Percentiles rank a stretch among this genome's conserved stretches.
These are phyloP conservation scores for Cerrena zonata DNA, from an alignment of 1,284 basidiomycete species.

Conservation along the genomic window DNA sequence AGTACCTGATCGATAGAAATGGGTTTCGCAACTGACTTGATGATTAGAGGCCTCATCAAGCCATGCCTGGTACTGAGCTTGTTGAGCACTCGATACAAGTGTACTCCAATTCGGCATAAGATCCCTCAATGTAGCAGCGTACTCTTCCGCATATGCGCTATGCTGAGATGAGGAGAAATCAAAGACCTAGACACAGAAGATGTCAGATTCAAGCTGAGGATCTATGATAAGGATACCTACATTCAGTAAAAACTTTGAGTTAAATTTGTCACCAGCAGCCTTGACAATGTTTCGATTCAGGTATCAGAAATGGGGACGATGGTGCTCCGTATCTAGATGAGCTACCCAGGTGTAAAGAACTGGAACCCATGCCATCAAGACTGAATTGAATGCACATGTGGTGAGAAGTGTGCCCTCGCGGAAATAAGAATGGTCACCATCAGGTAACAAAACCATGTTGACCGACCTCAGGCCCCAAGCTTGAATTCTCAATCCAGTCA, in stretches of 20 bases:
- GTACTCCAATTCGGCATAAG: background rate
- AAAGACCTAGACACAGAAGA: constrained; percentile 3
- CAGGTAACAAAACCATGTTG: constrained; percentile 9
- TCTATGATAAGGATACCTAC: background rate
- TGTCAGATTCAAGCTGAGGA: background rate
- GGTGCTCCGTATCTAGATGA: constrained; percentile 4
- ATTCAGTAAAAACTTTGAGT: constrained; percentile 1
- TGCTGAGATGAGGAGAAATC: constrained; percentile 10
- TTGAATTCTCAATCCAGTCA: background rate
- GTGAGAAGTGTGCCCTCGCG: constrained; percentile 3
- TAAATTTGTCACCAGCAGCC: constrained; percentile 5
- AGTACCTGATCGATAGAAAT: constrained; percentile 3
- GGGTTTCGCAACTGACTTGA: constrained; percentile 4
- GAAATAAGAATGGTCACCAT: constrained; percentile 10
- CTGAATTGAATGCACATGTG: constrained; percentile 2
- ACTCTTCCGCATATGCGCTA: constrained; percentile 6
- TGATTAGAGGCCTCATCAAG: constrained; percentile 1
- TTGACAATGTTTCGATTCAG: constrained; percentile 4
- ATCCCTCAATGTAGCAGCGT: background rate
- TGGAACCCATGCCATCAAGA: constrained; percentile 5
- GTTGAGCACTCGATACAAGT: background rate
- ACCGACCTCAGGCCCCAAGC: background rate
- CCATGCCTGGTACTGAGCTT: background rate
- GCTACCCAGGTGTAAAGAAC: constrained; percentile 7
- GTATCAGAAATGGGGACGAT: constrained; percentile 3